Evolutionary conservation across 202 grass and related monocot genomes (phyloP).

Genomic region (Brachypodium distachyon): DNA sequence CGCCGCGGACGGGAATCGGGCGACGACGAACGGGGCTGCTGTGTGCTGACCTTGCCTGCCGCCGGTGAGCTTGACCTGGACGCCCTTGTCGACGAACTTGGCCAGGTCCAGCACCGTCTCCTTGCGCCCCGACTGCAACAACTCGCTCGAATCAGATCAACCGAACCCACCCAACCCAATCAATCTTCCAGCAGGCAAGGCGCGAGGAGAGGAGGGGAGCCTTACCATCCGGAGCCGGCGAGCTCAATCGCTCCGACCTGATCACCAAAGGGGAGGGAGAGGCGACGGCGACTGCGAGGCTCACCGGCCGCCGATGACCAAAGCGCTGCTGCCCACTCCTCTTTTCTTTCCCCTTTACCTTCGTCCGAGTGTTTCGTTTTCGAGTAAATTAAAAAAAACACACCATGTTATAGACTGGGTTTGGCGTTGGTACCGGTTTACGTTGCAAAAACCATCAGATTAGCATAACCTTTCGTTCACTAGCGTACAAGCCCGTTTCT

Average conservation of each 20-base stretch:
- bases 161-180: too few species aligned
- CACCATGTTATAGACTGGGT: too few species aligned
- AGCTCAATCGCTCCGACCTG: neutral
- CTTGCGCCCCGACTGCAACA: slow-evolving; percentile 53
- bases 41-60: slow-evolving; percentile 48
- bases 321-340: neutral
- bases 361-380: too few species aligned
- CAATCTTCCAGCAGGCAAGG: neutral
- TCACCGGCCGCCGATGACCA: neutral
- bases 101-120: slow-evolving; percentile 68
- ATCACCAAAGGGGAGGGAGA: neutral
- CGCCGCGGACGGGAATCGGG: neutral
- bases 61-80: slow-evolving; percentile 66
- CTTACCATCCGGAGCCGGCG: neutral
- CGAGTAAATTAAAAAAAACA: too few species aligned
- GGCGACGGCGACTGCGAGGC: neutral
- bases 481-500: too few species aligned
- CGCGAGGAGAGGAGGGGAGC: neutral
- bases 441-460: too few species aligned
- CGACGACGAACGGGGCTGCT: neutral
- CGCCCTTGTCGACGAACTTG: slow-evolving; percentile 67
- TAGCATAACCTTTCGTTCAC: too few species aligned
- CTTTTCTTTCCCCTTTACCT: neutral
- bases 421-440: too few species aligned
- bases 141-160: neutral